These are phyloP conservation scores for Rosa lucieae DNA, from an alignment of 306 rosid genomes.

Conservation along the genomic window DNA sequence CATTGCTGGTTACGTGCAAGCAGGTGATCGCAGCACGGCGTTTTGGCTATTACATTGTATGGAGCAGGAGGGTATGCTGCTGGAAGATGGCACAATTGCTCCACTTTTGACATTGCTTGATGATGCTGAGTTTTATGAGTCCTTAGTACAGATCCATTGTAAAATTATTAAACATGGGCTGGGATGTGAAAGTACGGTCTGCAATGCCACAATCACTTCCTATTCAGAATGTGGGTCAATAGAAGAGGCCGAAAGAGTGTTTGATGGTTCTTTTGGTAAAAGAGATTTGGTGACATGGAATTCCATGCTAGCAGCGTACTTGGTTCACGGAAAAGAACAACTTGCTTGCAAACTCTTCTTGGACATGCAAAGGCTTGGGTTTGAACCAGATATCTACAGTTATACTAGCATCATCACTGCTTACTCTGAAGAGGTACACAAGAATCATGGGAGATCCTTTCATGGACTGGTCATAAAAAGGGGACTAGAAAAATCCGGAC, in stretches of 20 bases:
- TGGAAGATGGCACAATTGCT: constrained; percentile 74
- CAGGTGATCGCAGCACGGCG: constrained; percentile 40
- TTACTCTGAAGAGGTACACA: constrained; percentile 46
- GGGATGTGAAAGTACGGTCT: constrained; percentile 41
- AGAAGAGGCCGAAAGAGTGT: constrained; percentile 64
- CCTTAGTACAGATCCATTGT: constrained; percentile 59
- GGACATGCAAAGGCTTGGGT: constrained; percentile 61
- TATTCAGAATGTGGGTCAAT: constrained; percentile 68
- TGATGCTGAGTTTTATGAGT: constrained; percentile 38
- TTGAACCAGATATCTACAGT: constrained; percentile 71
- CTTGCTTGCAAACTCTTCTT: constrained; percentile 52
- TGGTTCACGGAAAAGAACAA: constrained; percentile 49
- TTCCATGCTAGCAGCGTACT: constrained; percentile 70
- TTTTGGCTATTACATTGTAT: constrained; percentile 50
- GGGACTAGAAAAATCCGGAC: constrained; percentile 58
- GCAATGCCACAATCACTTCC: constrained; percentile 67
- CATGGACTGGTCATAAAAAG: constrained; percentile 72
- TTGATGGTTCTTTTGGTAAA: constrained; percentile 35
- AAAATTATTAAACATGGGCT: constrained; percentile 64
- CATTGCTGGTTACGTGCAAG: constrained; percentile 61
- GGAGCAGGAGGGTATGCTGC: constrained; percentile 55
- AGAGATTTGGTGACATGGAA: constrained; percentile 81
- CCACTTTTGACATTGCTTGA: constrained; percentile 76
- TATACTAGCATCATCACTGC: constrained; percentile 62
- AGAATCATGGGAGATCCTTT: constrained; percentile 47